A percentile compares a stretch with the other conserved stretches of the same genome.
Conservation (phyloP, 164 flowering plant genomes). For the Tetrastigma voinierianum region DNA sequence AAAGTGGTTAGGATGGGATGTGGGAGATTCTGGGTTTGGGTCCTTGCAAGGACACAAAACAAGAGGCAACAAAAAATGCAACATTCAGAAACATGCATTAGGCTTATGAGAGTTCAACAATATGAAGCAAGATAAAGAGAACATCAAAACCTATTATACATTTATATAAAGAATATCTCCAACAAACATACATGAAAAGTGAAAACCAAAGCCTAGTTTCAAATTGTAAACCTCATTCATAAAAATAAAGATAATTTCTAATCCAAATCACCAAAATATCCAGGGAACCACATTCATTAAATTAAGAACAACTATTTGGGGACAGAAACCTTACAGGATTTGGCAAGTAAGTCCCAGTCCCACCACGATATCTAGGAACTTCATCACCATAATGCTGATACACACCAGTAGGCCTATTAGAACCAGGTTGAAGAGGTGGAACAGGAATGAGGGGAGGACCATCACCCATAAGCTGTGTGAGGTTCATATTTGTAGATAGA, state of each 20-base stretch:
- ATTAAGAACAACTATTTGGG: not conserved
- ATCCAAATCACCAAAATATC: not conserved
- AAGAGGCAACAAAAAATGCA: too few species aligned
- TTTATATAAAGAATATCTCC: too few species aligned
- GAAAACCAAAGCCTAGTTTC: too few species aligned
- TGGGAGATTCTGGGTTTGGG: too few species aligned
- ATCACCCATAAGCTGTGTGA: constrained; percentile 58
- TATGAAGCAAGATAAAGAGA: too few species aligned
- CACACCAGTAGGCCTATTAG: constrained; percentile 56
- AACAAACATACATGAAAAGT: too few species aligned
- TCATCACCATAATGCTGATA: constrained; percentile 76
- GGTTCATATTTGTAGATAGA: constrained; percentile 47
- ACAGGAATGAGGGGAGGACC: constrained; percentile 71
- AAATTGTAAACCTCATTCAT: not conserved
- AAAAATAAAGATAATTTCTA: too few species aligned
- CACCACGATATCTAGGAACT: constrained; percentile 86
- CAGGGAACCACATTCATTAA: not conserved
- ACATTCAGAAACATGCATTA: too few species aligned
- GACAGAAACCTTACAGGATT: constrained; percentile 69
- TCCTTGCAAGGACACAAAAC: too few species aligned
- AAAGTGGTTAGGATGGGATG: too few species aligned
- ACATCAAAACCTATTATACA: too few species aligned
- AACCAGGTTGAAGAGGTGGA: constrained; percentile 65
- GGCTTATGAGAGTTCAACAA: too few species aligned
- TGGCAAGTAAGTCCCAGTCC: constrained; percentile 97